Evolutionary conservation across 2,329 filamentous ascomycete genomes (phyloP), one percentile per base, ranked within the genome.

Genomic region (Phialocephala sp.): DNA sequence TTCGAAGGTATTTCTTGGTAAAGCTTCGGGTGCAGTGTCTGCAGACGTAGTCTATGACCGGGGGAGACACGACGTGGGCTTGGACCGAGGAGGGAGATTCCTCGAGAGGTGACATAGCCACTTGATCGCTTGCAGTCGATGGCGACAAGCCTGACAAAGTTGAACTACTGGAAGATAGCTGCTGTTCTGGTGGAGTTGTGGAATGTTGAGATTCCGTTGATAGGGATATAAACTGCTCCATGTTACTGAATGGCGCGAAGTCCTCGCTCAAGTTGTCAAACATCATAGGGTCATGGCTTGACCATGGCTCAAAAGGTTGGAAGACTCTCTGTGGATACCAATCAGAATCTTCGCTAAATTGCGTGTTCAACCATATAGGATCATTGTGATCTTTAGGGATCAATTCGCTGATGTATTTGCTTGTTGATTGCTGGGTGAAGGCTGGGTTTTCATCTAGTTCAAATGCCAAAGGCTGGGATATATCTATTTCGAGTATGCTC

Each of bases 1-100:
- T 54, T 35, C 22, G 50, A 54, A 54, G 50, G 50, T 32, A 35
- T 54, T 54, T 35, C 27, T 54, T 54, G 11, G 22, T 35, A 35
- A 54, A 54, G 15, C 24, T 32, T 27, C 24, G 50, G 50, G 50
- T 22, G 24, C 50, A 54, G 50, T 27, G 11, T 18, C 27, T 54
- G 24, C 50, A 54, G 24, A 18, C 18, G 4, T 18, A 54, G 11
- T 32, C 27, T 9, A 4, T 35, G 15, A 3, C n/a, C 8, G 4
- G 12, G 50, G 27, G 4, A 54, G 24, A 18, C 3, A 12, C 12
- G 14, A 11, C n/a, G 24, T 32, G 50, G 8, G 50, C 3, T 35
- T 54, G 24, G 14, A 18, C 14, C 6, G 50, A 32, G 27, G 27
- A 32, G 6, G 27, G 27, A 22, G 11, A 15, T 35, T 54, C 50